Evolutionary conservation across 2,329 filamentous ascomycete species (phyloP), one percentile per base, ranked within the genome.

Genomic region (Penicillium paneum): DNA sequence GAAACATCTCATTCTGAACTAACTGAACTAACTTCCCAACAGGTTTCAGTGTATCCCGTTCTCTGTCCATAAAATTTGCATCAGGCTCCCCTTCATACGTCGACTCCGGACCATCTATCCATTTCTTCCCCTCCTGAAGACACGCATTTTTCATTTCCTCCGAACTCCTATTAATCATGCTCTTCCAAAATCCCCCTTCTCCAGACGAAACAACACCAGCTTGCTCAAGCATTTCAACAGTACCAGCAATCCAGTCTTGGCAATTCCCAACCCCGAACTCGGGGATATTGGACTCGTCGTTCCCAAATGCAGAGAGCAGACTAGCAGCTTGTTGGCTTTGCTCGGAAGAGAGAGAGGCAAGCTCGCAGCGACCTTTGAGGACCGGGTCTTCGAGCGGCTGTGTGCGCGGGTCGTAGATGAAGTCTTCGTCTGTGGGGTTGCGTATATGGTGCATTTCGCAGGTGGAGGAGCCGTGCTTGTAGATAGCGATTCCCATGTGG

Each of bases 71-170:
- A 19, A 36, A 47, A 1, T 3, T 47, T 47, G 32, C 44, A 36
- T 47, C 44, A 10, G 44, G 44, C 11, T 36, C 32, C 15, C 32
- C 21, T 36, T 47, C 44, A 47, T 19, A 36, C 11, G 32, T 36
- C 21, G 44, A 28, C 21, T 47, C 21, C 7, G 44, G 31, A 1
- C 44, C 44, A 36, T 47, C 44, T 36, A 36, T 47, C 44, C 32
- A 47, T 26, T 12, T 47, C 44, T 28, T 47, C 7, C 7, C 21
- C 11, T 2, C n/a, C 2, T 1, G 21, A 13, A 47, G 32, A 36
- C 44, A 47, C 32, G 19, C 44, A 28, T 35, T 28, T n/a, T 47
- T 47, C 44, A 47, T 47, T 28, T 47, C 44, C 21, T 36, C 44
- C 12, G 32, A 47, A 15, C 32, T 47, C 7, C 11, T 34, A 10